Conservation (phyloP, 192 early-diverging fungal genomes). For the Haplosporangium gracile region DNA sequence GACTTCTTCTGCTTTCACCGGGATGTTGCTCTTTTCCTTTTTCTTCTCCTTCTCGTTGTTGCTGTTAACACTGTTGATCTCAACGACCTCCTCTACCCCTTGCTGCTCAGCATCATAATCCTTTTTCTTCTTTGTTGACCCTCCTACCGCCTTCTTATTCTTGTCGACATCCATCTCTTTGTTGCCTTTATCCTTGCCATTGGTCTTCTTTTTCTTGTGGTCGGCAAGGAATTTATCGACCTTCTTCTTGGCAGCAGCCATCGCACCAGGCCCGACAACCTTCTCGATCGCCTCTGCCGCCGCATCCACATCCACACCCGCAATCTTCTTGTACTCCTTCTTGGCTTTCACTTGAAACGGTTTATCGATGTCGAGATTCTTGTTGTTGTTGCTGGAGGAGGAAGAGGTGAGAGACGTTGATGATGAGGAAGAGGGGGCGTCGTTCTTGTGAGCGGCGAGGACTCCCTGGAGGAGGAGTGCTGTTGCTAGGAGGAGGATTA, state of each 20-base stretch:
- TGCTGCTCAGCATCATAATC: neutral
- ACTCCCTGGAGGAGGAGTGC: neutral
- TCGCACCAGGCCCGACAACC: neutral
- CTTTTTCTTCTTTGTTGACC: neutral
- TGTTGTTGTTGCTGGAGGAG: neutral
- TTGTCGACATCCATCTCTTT: neutral
- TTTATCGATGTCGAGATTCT: neutral
- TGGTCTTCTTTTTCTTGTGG: neutral
- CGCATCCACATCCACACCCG: neutral
- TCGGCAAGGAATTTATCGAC: neutral
- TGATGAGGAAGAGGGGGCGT: neutral
- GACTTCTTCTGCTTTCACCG: neutral
- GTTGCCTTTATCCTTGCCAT: neutral
- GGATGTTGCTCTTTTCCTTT: neutral
- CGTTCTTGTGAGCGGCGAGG: neutral
- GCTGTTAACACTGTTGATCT: neutral
- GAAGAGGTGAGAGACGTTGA: neutral
- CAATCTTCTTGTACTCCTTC: neutral
- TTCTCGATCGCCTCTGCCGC: neutral
- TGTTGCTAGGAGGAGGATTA: constrained; percentile 5
- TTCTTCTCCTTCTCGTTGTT: neutral
- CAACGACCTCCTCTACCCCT: neutral
- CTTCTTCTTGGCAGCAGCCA: constrained; percentile 1
- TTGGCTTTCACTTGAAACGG: neutral
- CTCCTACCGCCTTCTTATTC: neutral